Conservation (phyloP, 2,329 filamentous ascomycete species). For the Myotisia sp. region DNA sequence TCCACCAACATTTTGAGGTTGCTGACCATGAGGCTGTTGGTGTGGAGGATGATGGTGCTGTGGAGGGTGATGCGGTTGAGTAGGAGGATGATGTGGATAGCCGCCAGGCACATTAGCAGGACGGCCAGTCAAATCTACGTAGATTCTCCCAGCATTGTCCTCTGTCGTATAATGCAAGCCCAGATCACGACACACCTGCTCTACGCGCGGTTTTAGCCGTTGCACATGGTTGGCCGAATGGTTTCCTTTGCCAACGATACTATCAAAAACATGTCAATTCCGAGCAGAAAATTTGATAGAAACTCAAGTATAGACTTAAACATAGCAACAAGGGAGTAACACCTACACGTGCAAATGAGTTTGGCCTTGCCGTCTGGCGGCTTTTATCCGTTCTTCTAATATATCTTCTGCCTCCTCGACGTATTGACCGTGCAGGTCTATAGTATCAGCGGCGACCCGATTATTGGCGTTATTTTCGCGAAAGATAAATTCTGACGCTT, state of each 20-base stretch:
- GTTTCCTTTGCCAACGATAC: constrained; percentile 88
- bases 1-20: constrained; percentile 21
- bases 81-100: constrained; percentile 33
- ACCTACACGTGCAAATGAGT: constrained; percentile 66
- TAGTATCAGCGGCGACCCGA: constrained; percentile 62
- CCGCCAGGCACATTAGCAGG: constrained; percentile 39
- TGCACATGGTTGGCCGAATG: constrained; percentile 70
- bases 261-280: constrained; percentile 15
- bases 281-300: not conserved
- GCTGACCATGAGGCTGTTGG: constrained; percentile 23
- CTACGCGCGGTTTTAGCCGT: constrained; percentile 90
- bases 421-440: constrained; percentile 88
- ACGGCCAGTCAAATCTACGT: constrained; percentile 69
- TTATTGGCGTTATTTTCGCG: constrained; percentile 77
- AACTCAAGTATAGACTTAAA: no score
- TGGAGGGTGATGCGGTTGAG: constrained; percentile 17
- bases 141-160: constrained; percentile 78
- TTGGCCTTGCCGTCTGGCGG: constrained; percentile 59
- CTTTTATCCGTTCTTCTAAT: constrained; percentile 68
- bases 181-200: constrained; percentile 69
- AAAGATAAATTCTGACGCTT: constrained; percentile 90
- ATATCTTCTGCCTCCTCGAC: constrained; percentile 92
- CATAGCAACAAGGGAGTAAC: not conserved
- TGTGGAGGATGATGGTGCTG: constrained; percentile 17
- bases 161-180: constrained; percentile 74